phyloP scores from a whole-genome alignment of 2,329 filamentous ascomycete species.

The Cytospora chrysosperma region DNA sequence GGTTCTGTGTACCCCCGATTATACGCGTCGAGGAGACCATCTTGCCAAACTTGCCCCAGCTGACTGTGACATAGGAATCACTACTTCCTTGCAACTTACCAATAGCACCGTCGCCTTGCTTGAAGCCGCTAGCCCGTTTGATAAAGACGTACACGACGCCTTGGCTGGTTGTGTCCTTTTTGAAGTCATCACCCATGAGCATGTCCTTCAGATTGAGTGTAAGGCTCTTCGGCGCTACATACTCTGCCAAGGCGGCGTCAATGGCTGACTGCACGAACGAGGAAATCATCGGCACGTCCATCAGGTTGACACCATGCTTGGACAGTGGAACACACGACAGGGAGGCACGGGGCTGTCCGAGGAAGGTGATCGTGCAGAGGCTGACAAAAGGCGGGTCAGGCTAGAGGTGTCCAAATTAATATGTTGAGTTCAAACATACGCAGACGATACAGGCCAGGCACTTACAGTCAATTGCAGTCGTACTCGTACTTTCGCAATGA shows the following conservation, averaged over 20 bases:
- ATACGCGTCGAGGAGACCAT: conserved; percentile 66
- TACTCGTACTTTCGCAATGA: conserved; percentile 68
- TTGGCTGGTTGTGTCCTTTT: conserved; percentile 66
- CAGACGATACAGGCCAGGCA: background rate
- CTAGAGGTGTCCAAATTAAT: background rate
- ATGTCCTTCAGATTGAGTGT: conserved; percentile 75
- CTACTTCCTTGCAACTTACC: conserved; percentile 62
- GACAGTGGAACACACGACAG: conserved; percentile 69
- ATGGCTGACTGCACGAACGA: conserved; percentile 74
- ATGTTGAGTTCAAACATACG: background rate
- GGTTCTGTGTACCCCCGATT: conserved; percentile 63
- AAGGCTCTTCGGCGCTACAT: conserved; percentile 73
- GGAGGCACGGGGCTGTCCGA: conserved; percentile 72
- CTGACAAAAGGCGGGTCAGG: conserved; percentile 76
- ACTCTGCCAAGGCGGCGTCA: conserved; percentile 71
- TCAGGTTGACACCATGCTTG: conserved; percentile 68
- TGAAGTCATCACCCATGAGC: conserved; percentile 75
- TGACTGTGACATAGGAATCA: conserved; percentile 70
- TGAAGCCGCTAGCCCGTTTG: conserved; percentile 67
- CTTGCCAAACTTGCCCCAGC: conserved; percentile 77
- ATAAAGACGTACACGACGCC: conserved; percentile 67
- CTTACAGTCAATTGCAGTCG: conserved; percentile 63
- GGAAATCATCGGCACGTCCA: conserved; percentile 73
- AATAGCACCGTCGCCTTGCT: conserved; percentile 65
- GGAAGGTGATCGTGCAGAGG: conserved; percentile 71